Evolutionary conservation across 1,139 yeast genomes (phyloP), one percentile per base, ranked within the genome.

Genomic region (Taiozyma sp.): DNA sequence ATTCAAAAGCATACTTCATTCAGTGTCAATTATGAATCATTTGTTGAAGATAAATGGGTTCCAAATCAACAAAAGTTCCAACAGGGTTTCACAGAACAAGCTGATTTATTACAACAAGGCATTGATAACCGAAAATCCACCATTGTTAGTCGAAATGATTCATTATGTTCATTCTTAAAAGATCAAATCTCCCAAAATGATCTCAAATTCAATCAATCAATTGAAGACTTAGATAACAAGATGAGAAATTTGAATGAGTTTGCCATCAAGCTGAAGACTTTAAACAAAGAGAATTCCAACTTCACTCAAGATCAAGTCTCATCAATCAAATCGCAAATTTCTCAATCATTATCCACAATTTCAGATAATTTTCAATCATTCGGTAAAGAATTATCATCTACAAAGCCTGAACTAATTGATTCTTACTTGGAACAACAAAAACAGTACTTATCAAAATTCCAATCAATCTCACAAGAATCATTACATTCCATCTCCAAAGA

Each of bases 371-470:
- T 65, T 22, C 39, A 50, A 32, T 46, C 46, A 16, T 49, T 61
- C 29, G 59, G 62, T 30, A 34, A 55, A 2, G 54, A 52, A 13
- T 44, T 59, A 4, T 16, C 47, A 10, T 49, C 52, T 1, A 32
- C 56, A 8, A 58, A 60, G 29, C 56, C 59, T 23, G 54, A 52
- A 29, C 44, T 60, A 14, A 53, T 58, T 44, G 62, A 53, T 29
- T 30, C 58, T 1, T 56, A 50, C 29, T 19, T 59, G 1, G 19
- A 46, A n/a, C 49, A 50, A 23, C 62, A 54, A 38, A 19, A 22
- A 4, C 39, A 51, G 4, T 51, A 54, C 8, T 40, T 55, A n/a
- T n/a, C 46, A 6, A 45, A 50, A 0, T 55, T 54, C 42, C 46
- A 53, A 39, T 40, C 42, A 8, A 28, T 32, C 16, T 41, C 45